Evolutionary conservation across 108 stramenopile species (phyloP), one percentile per base, ranked within the genome.

Genomic region (Stephanodiscus minutulus): DNA sequence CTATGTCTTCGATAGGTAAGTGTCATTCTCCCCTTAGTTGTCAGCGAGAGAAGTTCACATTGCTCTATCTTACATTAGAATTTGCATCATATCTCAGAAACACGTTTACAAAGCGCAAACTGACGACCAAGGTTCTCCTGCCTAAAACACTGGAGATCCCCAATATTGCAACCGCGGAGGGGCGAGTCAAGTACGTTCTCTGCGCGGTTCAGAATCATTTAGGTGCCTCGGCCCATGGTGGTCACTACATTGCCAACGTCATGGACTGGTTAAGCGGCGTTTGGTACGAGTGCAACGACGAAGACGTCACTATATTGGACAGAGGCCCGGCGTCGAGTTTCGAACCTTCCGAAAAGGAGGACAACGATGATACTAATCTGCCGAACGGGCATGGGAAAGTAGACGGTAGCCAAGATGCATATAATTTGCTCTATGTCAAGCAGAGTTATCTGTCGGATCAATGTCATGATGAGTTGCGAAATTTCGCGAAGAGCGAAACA

Each of bases 221-320:
- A 48, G 94, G 94, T 24, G 82, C 65, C 43, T 90, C 91, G 8
- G 94, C 94, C 0, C 88, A 96, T 60, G 76, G 78, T 36, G 94
- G 94, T 18, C 94, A 96, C 66, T 96, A 96, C 56, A 58, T 90
- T 9, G 90, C 91, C 5, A 88, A 96, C 61, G 92, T 87, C 9
- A 82, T 93, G 83, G 91, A 96, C 69, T 96, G 91, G 91, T 61
- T 63, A 9, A 91, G 88, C 8, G 94, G 94, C 13, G 64, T 82
- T 44, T 96, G 91, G 91, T 93, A 79, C 63, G 88, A 96, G 41
- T 91, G 89, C 76, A 93, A 96, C 52, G 94, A 96, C 64, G 92
- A 89, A 65, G 73, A 67, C 1, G 94, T 96, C 1, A 84, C 74
- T 0, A 54, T 84, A 7, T 64, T 93, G 13, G 62, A 82, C 24